Conservation (phyloP, 2,329 filamentous ascomycete genomes). For the Catunica adiposa region DNA sequence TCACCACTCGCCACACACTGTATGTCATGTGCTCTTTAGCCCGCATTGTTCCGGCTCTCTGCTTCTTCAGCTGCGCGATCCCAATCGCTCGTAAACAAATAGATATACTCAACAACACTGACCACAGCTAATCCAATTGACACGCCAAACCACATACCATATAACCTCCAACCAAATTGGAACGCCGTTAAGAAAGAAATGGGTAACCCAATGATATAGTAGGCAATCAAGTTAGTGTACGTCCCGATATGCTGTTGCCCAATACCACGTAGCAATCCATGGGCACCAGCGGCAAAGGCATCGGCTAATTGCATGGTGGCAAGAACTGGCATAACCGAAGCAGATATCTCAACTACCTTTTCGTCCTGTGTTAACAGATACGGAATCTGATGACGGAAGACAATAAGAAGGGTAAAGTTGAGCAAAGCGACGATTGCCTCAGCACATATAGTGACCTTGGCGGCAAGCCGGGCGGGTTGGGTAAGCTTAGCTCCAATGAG, state of each 20-base stretch:
- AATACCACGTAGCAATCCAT: conserved; percentile 72
- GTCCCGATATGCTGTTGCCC: conserved; percentile 82
- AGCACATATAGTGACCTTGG: conserved; percentile 55
- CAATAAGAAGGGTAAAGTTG: conserved; percentile 55
- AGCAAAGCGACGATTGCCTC: conserved; percentile 58
- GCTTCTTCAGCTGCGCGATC: conserved; percentile 36
- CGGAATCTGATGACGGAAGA: conserved; percentile 57
- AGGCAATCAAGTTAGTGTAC: conserved; percentile 70
- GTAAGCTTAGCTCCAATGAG: conserved; percentile 76
- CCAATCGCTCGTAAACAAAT: conserved; percentile 37
- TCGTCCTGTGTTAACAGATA: conserved; percentile 60
- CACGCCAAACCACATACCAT: conserved; percentile 68
- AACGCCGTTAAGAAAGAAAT: conserved; percentile 68
- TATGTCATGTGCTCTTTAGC: too few relatives aligned
- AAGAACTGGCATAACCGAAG: conserved; percentile 58
- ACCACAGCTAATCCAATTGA: conserved; percentile 53
- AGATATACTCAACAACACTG: conserved; percentile 36
- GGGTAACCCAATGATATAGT: conserved; percentile 75
- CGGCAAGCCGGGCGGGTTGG: conserved; percentile 61
- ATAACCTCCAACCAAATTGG: conserved; percentile 56
- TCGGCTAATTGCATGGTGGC: conserved; percentile 87
- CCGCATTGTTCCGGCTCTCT: conserved; percentile 32
- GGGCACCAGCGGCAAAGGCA: conserved; percentile 59
- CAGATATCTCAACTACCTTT: conserved; percentile 52
- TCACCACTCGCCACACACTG: neutral